Conservation (phyloP, 805 yeast genomes). For the Hanseniaspora hatyaiensis region DNA sequence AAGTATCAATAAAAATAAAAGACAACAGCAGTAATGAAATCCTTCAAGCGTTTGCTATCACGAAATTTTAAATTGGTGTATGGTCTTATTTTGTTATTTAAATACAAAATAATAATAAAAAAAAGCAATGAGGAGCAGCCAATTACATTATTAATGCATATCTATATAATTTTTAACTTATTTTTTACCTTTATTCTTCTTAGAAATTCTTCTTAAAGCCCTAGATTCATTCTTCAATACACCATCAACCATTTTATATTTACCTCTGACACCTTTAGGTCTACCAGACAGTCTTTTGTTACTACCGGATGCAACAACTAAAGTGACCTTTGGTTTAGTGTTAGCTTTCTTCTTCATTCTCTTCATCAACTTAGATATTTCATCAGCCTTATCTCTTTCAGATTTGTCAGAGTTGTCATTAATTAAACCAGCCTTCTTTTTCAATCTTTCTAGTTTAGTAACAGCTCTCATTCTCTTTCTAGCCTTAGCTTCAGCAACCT, state of each 20-base stretch:
- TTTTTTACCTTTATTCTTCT: conserved; percentile 50
- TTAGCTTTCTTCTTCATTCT: conserved; percentile 62
- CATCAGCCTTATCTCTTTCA: conserved; percentile 90
- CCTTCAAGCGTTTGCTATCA: too few relatives aligned
- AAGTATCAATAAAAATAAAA: conserved; percentile 20
- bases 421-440: conserved; percentile 84
- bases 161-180: background rate
- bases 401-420: conserved; percentile 78
- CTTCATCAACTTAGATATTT: conserved; percentile 74
- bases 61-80: too few relatives aligned
- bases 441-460: conserved; percentile 71
- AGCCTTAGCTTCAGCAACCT: conserved; percentile 95
- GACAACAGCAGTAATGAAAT: too few relatives aligned
- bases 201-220: conserved; percentile 79
- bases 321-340: conserved; percentile 68
- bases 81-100: too few relatives aligned
- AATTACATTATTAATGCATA: conserved; percentile 2
- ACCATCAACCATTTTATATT: conserved; percentile 99
- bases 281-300: conserved; percentile 85
- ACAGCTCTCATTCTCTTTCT: conserved; percentile 90
- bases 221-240: conserved; percentile 93
- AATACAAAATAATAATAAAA: too few relatives aligned
- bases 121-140: background rate
- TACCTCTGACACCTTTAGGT: conserved; percentile 94
- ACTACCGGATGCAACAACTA: conserved; percentile 76